A percentile compares a stretch with the other conserved stretches of the same genome.
phyloP scores from a whole-genome alignment of 257 asterid genomes.

The Eustoma russellianum region DNA sequence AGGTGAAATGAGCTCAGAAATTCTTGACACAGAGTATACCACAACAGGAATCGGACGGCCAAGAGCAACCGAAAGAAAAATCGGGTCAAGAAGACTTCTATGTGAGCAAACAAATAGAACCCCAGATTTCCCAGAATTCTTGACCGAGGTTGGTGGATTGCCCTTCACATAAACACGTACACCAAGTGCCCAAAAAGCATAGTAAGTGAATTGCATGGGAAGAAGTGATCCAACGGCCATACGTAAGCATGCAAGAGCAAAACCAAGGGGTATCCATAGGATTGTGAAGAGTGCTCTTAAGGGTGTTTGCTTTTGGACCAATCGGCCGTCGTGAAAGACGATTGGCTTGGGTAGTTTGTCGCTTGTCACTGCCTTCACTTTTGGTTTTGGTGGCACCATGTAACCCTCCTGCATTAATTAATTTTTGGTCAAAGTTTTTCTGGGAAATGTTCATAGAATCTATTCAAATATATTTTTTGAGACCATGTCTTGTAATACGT shows the following conservation, averaged over 20 bases:
- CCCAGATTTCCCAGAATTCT: constrained; percentile 27
- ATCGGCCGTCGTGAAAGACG: constrained; percentile 57
- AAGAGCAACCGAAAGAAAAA: constrained; percentile 49
- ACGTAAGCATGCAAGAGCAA: constrained; percentile 41
- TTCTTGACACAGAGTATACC: constrained; percentile 58
- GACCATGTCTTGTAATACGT: no score
- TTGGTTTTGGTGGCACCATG: constrained; percentile 44
- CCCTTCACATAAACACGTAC: constrained; percentile 50
- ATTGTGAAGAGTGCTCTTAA: constrained; percentile 32
- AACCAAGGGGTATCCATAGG: constrained; percentile 56
- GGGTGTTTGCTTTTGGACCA: constrained; percentile 52
- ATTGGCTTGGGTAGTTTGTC: constrained; percentile 53
- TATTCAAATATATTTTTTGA: background rate
- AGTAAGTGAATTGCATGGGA: constrained; percentile 45
- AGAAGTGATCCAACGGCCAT: constrained; percentile 52
- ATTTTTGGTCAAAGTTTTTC: background rate
- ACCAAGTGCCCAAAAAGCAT: constrained; percentile 48
- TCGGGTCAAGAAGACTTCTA: constrained; percentile 50
- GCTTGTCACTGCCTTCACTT: constrained; percentile 27
- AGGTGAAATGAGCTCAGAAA: constrained; percentile 61
- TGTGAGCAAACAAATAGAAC: constrained; percentile 62
- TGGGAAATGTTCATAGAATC: background rate
- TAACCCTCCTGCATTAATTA: constrained; percentile 34
- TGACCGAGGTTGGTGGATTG: constrained; percentile 37
- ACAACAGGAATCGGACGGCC: constrained; percentile 65